These are phyloP conservation scores for Penicillium sp. DNA, from an alignment of 2,329 filamentous ascomycete genomes.

Conservation along the genomic window DNA sequence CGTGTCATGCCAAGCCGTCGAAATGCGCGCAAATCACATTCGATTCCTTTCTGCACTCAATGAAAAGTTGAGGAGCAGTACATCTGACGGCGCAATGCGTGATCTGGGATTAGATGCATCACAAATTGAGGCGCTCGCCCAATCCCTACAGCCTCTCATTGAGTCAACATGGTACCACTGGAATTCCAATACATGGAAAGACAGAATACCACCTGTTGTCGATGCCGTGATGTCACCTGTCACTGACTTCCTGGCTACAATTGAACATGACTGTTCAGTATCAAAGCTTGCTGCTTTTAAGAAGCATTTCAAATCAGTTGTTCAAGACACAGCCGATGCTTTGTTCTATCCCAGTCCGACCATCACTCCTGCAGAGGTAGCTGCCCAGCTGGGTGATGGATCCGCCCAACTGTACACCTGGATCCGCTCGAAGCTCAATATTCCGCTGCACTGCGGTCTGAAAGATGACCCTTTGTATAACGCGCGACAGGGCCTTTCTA, in stretches of 20 bases:
- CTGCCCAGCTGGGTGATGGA: constrained; percentile 5
- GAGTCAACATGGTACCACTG: constrained; percentile 11
- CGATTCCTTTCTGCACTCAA: constrained; percentile 14
- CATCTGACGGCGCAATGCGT: constrained; percentile 2
- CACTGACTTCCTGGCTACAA: constrained; percentile 5
- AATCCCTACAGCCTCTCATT: constrained; percentile 5
- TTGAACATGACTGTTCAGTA: constrained; percentile 6
- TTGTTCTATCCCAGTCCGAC: constrained; percentile 10
- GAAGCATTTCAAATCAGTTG: not conserved
- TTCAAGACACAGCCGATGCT: constrained; percentile 3
- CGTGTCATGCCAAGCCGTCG: constrained; percentile 60
- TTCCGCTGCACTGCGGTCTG: constrained; percentile 12
- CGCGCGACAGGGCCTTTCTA: constrained; percentile 7
- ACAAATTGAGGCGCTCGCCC: constrained; percentile 2
- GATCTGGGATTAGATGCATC: constrained; percentile 4
- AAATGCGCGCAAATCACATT: constrained; percentile 43
- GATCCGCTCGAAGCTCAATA: constrained; percentile 11
- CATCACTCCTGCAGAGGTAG: constrained; percentile 6
- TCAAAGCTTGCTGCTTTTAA: constrained; percentile 7
- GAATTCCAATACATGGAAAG: constrained; percentile 16
- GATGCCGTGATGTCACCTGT: constrained; percentile 8
- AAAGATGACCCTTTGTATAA: constrained; percentile 16
- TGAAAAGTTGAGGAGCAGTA: constrained; percentile 6
- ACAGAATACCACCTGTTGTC: constrained; percentile 10
- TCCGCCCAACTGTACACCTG: constrained; percentile 12